Conservation (phyloP, 2,329 filamentous ascomycete genomes). For the Ophiocordyceps camponoti-leonardi region DNA sequence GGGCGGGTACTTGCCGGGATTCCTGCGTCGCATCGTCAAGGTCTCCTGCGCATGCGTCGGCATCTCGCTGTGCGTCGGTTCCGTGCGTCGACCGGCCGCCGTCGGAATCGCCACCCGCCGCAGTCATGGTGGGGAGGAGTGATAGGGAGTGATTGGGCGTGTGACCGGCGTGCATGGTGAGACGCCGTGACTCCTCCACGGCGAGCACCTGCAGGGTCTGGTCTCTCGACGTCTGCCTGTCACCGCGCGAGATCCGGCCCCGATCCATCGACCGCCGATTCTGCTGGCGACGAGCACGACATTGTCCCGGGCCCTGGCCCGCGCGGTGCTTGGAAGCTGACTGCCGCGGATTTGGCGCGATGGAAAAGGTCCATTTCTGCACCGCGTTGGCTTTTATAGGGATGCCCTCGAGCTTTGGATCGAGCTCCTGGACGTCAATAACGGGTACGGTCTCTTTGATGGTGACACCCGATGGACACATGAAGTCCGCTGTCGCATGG, state of each 20-base stretch:
- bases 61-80: background rate
- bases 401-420: constrained; percentile 43
- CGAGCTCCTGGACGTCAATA: constrained; percentile 40
- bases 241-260: constrained; percentile 4
- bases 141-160: constrained; percentile 44
- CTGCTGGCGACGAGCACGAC: background rate
- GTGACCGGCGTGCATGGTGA: constrained; percentile 46
- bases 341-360: constrained; percentile 13
- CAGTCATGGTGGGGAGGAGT: constrained; percentile 25
- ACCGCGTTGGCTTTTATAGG: constrained; percentile 36
- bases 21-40: background rate
- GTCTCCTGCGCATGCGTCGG: background rate
- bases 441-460: constrained; percentile 20
- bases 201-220: constrained; percentile 27
- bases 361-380: constrained; percentile 32
- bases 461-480: constrained; percentile 14
- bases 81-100: constrained; percentile 6
- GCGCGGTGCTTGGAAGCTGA: constrained; percentile 10
- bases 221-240: constrained; percentile 16
- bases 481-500: constrained; percentile 19
- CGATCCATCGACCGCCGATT: background rate
- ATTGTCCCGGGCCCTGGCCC: constrained; percentile 3
- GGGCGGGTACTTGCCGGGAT: background rate
- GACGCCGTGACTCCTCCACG: constrained; percentile 29
- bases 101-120: constrained; percentile 17